phyloP scores from a whole-genome alignment of 805 yeast species.

The Spencermartinsiella europaea region DNA sequence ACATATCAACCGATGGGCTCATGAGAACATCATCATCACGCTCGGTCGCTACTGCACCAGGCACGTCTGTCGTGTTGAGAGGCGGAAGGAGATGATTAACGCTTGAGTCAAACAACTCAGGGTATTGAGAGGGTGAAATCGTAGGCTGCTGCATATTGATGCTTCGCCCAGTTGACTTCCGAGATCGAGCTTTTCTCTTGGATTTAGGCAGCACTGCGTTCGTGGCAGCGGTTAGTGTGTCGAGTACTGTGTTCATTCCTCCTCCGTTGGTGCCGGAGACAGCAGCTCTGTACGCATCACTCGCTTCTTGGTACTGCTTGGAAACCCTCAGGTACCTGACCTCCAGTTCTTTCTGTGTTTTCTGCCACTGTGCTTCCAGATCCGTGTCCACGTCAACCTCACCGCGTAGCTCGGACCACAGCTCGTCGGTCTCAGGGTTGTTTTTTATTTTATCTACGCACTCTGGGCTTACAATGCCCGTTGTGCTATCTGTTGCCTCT shows the following conservation, averaged over 20 bases:
- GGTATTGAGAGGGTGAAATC: conserved; percentile 4
- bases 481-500: conserved; percentile 17
- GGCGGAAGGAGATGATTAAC: background rate
- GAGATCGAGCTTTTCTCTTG: conserved; percentile 1
- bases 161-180: conserved; percentile 10
- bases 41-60: background rate
- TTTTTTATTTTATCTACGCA: conserved; percentile 11
- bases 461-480: conserved; percentile 14
- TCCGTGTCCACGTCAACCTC: conserved; percentile 25
- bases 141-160: conserved; percentile 9
- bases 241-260: conserved; percentile 15
- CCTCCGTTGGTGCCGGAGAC: background rate
- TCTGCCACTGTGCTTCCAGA: conserved; percentile 34
- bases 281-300: conserved; percentile 17
- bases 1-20: conserved; percentile 34
- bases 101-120: background rate
- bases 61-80: background rate
- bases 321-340: conserved; percentile 32
- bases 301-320: conserved; percentile 29
- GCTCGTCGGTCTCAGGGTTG: conserved; percentile 18
- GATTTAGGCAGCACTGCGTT: background rate
- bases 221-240: conserved; percentile 18
- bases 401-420: conserved; percentile 17
- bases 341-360: conserved; percentile 33
- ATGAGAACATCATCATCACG: conserved; percentile 27